These are phyloP conservation scores for Asterophora parasitica DNA, from an alignment of 768 basidiomycete species.

Conservation along the genomic window DNA sequence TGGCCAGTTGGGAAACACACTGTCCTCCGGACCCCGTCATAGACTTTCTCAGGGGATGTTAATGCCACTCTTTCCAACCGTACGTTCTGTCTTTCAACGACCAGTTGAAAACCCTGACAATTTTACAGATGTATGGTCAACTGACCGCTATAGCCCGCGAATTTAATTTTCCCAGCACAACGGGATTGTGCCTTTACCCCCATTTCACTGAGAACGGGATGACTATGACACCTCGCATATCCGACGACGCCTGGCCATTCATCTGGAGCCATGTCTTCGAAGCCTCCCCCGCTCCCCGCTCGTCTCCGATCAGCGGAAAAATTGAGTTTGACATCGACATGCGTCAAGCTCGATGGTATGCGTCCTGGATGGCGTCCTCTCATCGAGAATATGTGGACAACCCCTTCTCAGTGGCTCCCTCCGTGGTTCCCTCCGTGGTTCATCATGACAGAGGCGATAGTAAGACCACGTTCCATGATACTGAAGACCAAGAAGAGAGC, in stretches of 20 bases:
- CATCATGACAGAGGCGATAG: slow-evolving; percentile 59
- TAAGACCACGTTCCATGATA: slow-evolving; percentile 40
- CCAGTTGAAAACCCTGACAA: background rate
- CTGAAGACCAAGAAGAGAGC: slow-evolving; percentile 33
- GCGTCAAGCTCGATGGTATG: slow-evolving; percentile 72
- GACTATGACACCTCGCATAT: slow-evolving; percentile 62
- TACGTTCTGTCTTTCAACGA: slow-evolving; percentile 22
- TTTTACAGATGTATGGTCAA: slow-evolving; percentile 65
- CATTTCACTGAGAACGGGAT: slow-evolving; percentile 55
- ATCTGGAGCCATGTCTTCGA: slow-evolving; percentile 65
- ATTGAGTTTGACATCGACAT: slow-evolving; percentile 87
- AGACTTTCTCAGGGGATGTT: slow-evolving; percentile 65
- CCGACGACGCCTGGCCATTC: slow-evolving; percentile 72
- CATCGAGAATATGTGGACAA: slow-evolving; percentile 39
- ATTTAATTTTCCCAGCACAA: slow-evolving; percentile 73
- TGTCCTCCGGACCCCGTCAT: slow-evolving; percentile 53
- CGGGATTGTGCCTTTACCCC: slow-evolving; percentile 77
- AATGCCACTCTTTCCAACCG: slow-evolving; percentile 74
- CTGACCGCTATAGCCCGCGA: slow-evolving; percentile 75
- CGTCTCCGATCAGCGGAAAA: slow-evolving; percentile 63
- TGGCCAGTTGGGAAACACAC: slow-evolving; percentile 51
- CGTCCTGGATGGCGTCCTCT: slow-evolving; percentile 59
- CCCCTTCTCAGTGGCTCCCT: slow-evolving; percentile 31
- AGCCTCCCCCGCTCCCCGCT: slow-evolving; percentile 27
- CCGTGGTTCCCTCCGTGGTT: slow-evolving; percentile 38